Conservation (phyloP, 2,329 filamentous ascomycete species). For the Scytalidium sp. region DNA sequence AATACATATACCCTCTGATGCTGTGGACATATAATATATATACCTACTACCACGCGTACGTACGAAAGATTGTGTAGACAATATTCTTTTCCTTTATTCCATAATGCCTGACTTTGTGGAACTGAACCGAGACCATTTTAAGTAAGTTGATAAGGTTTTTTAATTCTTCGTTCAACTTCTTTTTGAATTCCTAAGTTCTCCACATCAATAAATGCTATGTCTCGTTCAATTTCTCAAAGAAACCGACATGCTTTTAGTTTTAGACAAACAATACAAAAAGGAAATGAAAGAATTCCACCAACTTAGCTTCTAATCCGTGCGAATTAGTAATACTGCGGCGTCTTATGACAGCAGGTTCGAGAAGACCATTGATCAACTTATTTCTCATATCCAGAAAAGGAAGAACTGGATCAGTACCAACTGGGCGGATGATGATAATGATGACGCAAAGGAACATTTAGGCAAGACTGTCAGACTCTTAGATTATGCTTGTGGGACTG, state of each 20-base stretch:
- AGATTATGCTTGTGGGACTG: slow-evolving; percentile 76
- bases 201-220: slow-evolving; percentile 3
- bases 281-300: too few species aligned
- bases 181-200: slow-evolving; percentile 1
- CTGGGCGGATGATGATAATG: slow-evolving; percentile 40
- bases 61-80: not conserved
- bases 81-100: not conserved
- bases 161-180: not conserved
- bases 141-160: slow-evolving; percentile 28
- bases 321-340: slow-evolving; percentile 46
- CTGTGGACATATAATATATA: not conserved
- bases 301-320: too few species aligned
- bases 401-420: slow-evolving; percentile 61
- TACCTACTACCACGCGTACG: not conserved
- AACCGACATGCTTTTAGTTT: not conserved
- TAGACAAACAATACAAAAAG: too few species aligned
- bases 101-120: slow-evolving; percentile 30
- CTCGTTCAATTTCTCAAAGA: not conserved
- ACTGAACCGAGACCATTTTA: slow-evolving; percentile 35
- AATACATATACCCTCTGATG: not conserved
- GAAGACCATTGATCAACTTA: slow-evolving; percentile 51
- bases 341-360: slow-evolving; percentile 56
- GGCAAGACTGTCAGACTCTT: slow-evolving; percentile 50
- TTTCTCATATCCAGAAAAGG: slow-evolving; percentile 48
- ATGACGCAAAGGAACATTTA: slow-evolving; percentile 18